Conservation (phyloP, 1,284 basidiomycete species). For the Pseudozyma sp. region DNA sequence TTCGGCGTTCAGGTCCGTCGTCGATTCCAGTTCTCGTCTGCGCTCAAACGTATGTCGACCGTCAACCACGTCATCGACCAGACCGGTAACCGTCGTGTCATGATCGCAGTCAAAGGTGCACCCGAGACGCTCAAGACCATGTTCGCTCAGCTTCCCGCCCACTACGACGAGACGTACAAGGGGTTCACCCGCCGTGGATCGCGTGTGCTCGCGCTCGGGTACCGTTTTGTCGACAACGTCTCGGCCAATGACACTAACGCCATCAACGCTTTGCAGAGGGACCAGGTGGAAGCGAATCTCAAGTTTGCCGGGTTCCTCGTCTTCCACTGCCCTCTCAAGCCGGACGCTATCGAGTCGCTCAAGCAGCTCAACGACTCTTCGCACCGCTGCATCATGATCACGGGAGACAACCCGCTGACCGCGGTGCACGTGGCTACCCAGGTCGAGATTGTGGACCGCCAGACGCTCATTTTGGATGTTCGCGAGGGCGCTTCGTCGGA, state of each 20-base stretch:
- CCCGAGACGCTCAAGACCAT: slow-evolving; percentile 66
- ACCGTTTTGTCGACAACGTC: slow-evolving; percentile 60
- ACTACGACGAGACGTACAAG: slow-evolving; percentile 68
- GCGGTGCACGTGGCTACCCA: slow-evolving; percentile 66
- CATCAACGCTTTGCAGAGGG: slow-evolving; percentile 57
- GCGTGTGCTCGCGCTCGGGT: slow-evolving; percentile 67
- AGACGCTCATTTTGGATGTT: slow-evolving; percentile 64
- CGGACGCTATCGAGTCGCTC: slow-evolving; percentile 62
- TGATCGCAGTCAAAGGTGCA: slow-evolving; percentile 66
- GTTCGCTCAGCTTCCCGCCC: slow-evolving; percentile 60
- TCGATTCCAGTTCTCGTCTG: slow-evolving; percentile 68
- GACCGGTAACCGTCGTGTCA: slow-evolving; percentile 40
- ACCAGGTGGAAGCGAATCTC: slow-evolving; percentile 60
- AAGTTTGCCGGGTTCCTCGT: slow-evolving; percentile 67
- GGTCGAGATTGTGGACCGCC: slow-evolving; percentile 67
- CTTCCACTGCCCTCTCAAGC: slow-evolving; percentile 68
- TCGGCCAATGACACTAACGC: slow-evolving; percentile 30
- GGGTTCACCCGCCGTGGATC: slow-evolving; percentile 66
- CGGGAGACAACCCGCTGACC: slow-evolving; percentile 68
- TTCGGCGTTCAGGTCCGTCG: slow-evolving; percentile 57
- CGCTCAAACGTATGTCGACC: slow-evolving; percentile 68
- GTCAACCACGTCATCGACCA: slow-evolving; percentile 56
- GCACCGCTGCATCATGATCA: slow-evolving; percentile 69
- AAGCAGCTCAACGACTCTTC: slow-evolving; percentile 66
- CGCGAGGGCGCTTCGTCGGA: slow-evolving; percentile 57